These are phyloP conservation scores for Chaetothyriales sp. DNA, from an alignment of 2,329 filamentous ascomycete species.

Conservation along the genomic window DNA sequence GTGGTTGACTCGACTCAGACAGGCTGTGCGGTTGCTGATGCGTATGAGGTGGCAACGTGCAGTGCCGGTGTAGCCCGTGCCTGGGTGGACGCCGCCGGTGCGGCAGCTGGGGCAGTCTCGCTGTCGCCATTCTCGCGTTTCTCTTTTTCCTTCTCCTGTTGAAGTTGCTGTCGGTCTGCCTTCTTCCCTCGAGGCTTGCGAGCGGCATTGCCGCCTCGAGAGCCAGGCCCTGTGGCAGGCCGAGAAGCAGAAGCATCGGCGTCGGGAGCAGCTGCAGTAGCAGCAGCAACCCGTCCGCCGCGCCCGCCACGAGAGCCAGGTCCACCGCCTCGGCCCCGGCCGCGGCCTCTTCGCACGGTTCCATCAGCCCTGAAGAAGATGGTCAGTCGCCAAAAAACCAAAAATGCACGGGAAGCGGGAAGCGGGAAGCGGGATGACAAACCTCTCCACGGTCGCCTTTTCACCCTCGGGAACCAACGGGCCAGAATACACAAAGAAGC, in stretches of 20 bases:
- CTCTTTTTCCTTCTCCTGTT: conserved; percentile 65
- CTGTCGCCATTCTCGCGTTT: background rate
- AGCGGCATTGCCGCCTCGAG: conserved; percentile 38
- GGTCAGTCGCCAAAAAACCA: conserved; percentile 22
- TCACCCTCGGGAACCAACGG: conserved; percentile 78
- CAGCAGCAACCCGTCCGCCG: conserved; percentile 10
- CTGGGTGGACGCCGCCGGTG: conserved; percentile 11
- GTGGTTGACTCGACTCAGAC: background rate
- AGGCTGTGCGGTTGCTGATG: background rate
- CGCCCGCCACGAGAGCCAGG: conserved; percentile 32
- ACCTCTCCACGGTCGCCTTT: conserved; percentile 55
- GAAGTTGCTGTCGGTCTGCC: conserved; percentile 66
- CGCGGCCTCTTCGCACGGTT: conserved; percentile 37
- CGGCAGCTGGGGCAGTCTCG: conserved; percentile 6
- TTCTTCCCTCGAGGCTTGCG: conserved; percentile 80
- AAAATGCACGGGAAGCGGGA: conserved; percentile 12
- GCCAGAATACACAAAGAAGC: conserved; percentile 95
- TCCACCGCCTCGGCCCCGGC: conserved; percentile 39
- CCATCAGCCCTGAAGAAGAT: conserved; percentile 49
- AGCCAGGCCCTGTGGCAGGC: conserved; percentile 9
- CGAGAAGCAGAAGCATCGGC: background rate
- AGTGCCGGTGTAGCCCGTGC: background rate
- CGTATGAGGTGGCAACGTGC: background rate
- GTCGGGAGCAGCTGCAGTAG: conserved; percentile 1
- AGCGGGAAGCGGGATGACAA: conserved; percentile 19